These are phyloP conservation scores for Pisolithus microcarpus DNA, from an alignment of 768 basidiomycete genomes.

Conservation along the genomic window DNA sequence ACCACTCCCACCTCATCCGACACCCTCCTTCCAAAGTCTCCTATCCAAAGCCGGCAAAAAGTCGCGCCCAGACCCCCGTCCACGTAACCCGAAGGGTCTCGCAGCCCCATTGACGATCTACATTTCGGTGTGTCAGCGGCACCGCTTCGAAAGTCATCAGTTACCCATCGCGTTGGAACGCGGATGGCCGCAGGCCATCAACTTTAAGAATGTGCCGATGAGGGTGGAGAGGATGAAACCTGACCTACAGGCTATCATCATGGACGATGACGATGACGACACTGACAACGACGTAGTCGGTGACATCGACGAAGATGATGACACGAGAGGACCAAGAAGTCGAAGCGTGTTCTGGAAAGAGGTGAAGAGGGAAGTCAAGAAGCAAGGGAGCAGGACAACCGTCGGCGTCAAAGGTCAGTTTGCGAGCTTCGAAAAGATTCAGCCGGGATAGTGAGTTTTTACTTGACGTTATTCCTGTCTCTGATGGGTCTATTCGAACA, in stretches of 20 bases:
- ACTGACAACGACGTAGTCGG: slow-evolving; percentile 12
- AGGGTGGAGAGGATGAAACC: slow-evolving; percentile 48
- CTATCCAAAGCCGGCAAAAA: slow-evolving; percentile 44
- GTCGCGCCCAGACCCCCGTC: slow-evolving; percentile 56
- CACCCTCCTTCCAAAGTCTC: slow-evolving; percentile 49
- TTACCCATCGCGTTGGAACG: slow-evolving; percentile 62
- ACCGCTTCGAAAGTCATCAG: slow-evolving; percentile 67
- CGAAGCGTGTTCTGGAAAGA: slow-evolving; percentile 65
- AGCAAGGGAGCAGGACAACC: slow-evolving; percentile 58
- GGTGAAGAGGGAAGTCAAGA: slow-evolving; percentile 52
- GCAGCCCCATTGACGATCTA: slow-evolving; percentile 45
- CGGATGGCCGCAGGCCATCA: slow-evolving; percentile 73
- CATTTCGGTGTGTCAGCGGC: slow-evolving; percentile 66
- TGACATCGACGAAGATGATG: slow-evolving; percentile 1
- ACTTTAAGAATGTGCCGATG: slow-evolving; percentile 49
- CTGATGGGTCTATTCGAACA: slow-evolving; percentile 21
- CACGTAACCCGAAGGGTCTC: slow-evolving; percentile 61
- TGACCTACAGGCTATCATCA: slow-evolving; percentile 44
- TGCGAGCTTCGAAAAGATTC: slow-evolving; percentile 69
- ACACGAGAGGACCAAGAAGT: slow-evolving; percentile 24
- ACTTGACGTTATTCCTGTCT: background rate
- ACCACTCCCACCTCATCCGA: slow-evolving; percentile 54
- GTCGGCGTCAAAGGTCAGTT: slow-evolving; percentile 70
- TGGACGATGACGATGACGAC: slow-evolving; percentile 31
- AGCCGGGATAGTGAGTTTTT: slow-evolving; percentile 78